Evolutionary conservation across 2,329 filamentous ascomycete genomes (phyloP), one percentile per base, ranked within the genome.

Genomic region (Stagonosporopsis cucurbitacearum): DNA sequence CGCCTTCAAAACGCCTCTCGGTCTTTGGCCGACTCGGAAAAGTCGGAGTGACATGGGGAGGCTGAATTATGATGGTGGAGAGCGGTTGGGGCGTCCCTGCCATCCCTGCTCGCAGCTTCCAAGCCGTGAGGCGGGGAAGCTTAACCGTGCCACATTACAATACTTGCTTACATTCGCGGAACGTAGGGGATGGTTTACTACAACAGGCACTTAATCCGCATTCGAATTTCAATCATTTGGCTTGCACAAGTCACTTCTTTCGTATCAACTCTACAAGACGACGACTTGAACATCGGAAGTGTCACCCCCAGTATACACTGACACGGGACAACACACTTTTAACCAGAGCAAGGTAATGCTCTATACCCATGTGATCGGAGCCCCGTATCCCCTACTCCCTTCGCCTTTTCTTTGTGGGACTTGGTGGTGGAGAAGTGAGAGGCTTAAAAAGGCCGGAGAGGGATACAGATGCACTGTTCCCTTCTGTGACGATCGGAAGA

Each of bases 11-110:
- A 53, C 57, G 55, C 65, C 66, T 66, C 61, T 65, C 62, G 66
- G 66, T 58, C 62, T 51, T 60, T 64, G 33, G 47, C 53, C 52
- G 54, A 57, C 50, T 57, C 46, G 52, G 41, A 50, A 42, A 46
- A 33, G 57, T 57, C 58, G 52, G 57, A 50, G 36, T 42, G 56
- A 54, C 56, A 49, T 55, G 48, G 50, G 35, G 42, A 59, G 54
- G 61, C 60, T 55, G 57, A 59, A 58, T 60, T 60, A 61, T 57
- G 42, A 62, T 63, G 60, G 60, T 60, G 63, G 62, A 63, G 42
- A 43, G 42, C 59, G 60, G 65, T 58, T 69, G 63, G 60, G 57
- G 63, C 58, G 62, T 57, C 54, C 50, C 45, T 43, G 58, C 51
- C 45, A 63, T 52, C 60, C 66, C 45, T 58, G 64, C 36, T 17